Conservation (phyloP, 352 stramenopile genomes). For the Blastocystis sp. region DNA sequence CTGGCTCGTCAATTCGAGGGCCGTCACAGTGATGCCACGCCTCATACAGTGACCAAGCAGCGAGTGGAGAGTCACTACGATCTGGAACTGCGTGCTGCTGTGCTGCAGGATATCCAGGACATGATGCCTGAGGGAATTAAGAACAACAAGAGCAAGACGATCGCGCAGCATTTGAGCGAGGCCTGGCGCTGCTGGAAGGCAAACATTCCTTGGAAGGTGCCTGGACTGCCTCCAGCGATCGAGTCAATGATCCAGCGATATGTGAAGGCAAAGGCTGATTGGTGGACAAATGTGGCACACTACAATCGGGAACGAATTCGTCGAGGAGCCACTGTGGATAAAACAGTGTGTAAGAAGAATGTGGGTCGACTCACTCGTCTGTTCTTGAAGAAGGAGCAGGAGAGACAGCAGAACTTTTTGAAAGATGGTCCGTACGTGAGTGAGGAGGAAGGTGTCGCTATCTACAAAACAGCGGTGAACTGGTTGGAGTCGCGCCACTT, state of each 20-base stretch:
- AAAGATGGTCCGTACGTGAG: slow-evolving; percentile 97
- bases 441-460: slow-evolving; percentile 95
- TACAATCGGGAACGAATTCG: slow-evolving; percentile 99
- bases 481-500: slow-evolving; percentile 99
- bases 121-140: slow-evolving; percentile 99
- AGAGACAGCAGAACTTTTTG: slow-evolving; percentile 99
- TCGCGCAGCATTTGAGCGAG: slow-evolving; percentile 96
- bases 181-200: slow-evolving; percentile 96
- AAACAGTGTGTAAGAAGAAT: slow-evolving; percentile 99
- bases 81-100: slow-evolving; percentile 92
- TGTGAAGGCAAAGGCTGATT: slow-evolving; percentile 97
- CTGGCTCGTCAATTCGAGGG: slow-evolving; percentile 97
- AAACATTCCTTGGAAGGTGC: slow-evolving; percentile 99
- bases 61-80: slow-evolving; percentile 98
- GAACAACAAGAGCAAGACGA: slow-evolving; percentile 95
- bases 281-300: slow-evolving; percentile 96
- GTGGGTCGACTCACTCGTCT: slow-evolving; percentile 92
- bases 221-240: slow-evolving; percentile 93
- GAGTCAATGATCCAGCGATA: slow-evolving; percentile 99
- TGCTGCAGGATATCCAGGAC: slow-evolving; percentile 99
- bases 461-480: slow-evolving; percentile 99
- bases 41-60: slow-evolving; percentile 99
- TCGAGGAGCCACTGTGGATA: slow-evolving; percentile 95
- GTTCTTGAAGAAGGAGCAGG: slow-evolving; percentile 99
- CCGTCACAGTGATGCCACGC: slow-evolving; percentile 92